phyloP scores from a whole-genome alignment of 495 filamentous ascomycete genomes.

The Cudoniella acicularis region DNA sequence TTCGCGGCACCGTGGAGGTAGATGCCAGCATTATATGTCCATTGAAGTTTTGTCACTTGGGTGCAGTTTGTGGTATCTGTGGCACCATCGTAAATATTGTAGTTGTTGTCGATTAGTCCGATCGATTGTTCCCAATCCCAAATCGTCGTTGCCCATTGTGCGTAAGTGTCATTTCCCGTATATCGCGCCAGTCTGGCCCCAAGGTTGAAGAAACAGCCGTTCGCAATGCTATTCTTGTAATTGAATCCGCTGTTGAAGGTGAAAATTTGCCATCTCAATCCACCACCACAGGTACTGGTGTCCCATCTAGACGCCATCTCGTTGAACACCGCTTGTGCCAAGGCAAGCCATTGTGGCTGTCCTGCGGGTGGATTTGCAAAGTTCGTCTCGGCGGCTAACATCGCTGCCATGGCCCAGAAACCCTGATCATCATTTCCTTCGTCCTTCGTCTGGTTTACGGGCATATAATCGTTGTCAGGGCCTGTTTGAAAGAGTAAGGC shows the following conservation, averaged over 20 bases:
- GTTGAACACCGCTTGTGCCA: constrained; percentile 81
- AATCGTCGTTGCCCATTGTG: constrained; percentile 63
- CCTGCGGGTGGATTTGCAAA: constrained; percentile 55
- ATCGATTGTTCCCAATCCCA: constrained; percentile 62
- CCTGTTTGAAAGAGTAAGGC: constrained; percentile 60
- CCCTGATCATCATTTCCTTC: constrained; percentile 68
- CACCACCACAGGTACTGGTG: constrained; percentile 63
- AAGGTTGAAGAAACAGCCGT: constrained; percentile 77
- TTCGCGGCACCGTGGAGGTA: constrained; percentile 64
- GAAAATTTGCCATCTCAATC: constrained; percentile 78
- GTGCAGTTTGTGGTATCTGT: constrained; percentile 48
- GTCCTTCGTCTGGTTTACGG: constrained; percentile 55
- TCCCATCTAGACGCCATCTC: constrained; percentile 66
- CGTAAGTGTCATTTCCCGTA: constrained; percentile 66
- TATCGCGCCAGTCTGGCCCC: constrained; percentile 67
- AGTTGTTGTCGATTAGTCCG: constrained; percentile 46
- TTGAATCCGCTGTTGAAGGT: constrained; percentile 70
- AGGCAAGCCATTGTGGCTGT: constrained; percentile 68
- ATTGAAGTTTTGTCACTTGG: constrained; percentile 49
- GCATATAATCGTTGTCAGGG: constrained; percentile 55
- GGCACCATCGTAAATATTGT: constrained; percentile 57
- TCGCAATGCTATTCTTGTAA: constrained; percentile 71
- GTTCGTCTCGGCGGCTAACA: constrained; percentile 62
- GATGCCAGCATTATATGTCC: constrained; percentile 68
- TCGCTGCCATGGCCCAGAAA: constrained; percentile 66